Evolutionary conservation across 441 rosid genomes (phyloP).

Genomic region (Bocquillonia castaneifolia): DNA sequence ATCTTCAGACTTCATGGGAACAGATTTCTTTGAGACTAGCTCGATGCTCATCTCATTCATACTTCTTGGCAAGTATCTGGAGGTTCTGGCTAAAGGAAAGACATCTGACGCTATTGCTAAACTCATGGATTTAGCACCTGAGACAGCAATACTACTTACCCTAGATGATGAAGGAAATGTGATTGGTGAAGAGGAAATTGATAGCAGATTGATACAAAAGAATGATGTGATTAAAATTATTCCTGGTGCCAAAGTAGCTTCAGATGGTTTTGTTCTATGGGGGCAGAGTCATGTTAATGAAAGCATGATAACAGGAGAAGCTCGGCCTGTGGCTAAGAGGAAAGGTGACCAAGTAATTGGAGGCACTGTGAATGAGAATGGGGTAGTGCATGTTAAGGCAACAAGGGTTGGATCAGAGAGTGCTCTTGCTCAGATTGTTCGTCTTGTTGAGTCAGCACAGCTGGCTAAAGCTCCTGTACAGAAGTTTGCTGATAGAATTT

Average conservation of each 20-base stretch:
- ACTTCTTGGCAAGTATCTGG: conserved; percentile 85
- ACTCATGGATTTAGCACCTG: conserved; percentile 81
- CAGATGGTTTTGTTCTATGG: conserved; percentile 84
- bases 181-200: conserved; percentile 63
- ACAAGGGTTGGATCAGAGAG: conserved; percentile 89
- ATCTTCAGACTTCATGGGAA: conserved; percentile 52
- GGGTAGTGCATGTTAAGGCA: conserved; percentile 68
- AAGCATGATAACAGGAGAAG: conserved; percentile 97
- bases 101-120: conserved; percentile 92
- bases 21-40: conserved; percentile 91
- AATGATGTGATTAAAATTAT: conserved; percentile 72
- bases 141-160: conserved; percentile 57
- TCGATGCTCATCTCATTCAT: conserved; percentile 91
- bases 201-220: conserved; percentile 74
- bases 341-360: conserved; percentile 82
- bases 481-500: conserved; percentile 86
- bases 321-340: conserved; percentile 77
- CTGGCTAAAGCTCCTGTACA: conserved; percentile 96
- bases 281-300: conserved; percentile 95
- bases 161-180: conserved; percentile 62
- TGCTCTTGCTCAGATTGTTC: conserved; percentile 88
- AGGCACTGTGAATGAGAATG: conserved; percentile 85
- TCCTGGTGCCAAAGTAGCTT: conserved; percentile 89
- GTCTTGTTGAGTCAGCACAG: conserved; percentile 90
- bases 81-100: conserved; percentile 82